Evolutionary conservation across 495 filamentous ascomycete genomes (phyloP), one percentile per base, ranked within the genome.

Genomic region (Daldinia caldariorum): DNA sequence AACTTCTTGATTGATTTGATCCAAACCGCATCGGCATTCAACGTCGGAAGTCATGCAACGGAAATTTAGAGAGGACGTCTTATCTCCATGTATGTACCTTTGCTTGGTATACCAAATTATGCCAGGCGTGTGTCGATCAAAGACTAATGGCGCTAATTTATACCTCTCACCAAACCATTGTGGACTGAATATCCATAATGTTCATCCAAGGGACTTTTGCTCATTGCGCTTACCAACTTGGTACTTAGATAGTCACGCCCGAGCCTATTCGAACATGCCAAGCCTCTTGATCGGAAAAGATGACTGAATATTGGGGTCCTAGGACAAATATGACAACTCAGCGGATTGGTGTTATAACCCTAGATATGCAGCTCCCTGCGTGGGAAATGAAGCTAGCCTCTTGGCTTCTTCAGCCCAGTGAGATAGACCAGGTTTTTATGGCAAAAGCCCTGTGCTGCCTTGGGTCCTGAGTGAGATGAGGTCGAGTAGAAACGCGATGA

Each of bases 381-480:
- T 55, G 9, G 34, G 53, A 41, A 56, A 51, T 61, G 54, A 39
- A 53, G 14, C 49, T 72, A 59, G 47, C 2, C 31, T 35, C 63
- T 72, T 72, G 60, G 69, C 64, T 61, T 64, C n/a, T 60, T 64
- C 63, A 67, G 69, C 63, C 47, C 49, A 59, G 26, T 18, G 58
- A 67, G 47, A 59, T 47, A 59, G 69, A 49, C 54, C 10, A 63
- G 54, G 38, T 39, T 38, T 56, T 60, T 38, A 50, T 35, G 34
- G 55, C 32, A 51, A 47, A 58, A 16, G 34, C 57, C 9, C 16
- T 61, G 38, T 58, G 55, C 38, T 45, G 26, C 63, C 37, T 54
- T 26, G 37, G 34, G 37, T 29, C 16, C 38, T 34, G 26, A 49
- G 41, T 34, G 39, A 67, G 54, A 63, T 67, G 59, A 63, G 55